Evolutionary conservation across 2,329 filamentous ascomycete genomes (phyloP), one percentile per base, ranked within the genome.

Genomic region (Mollisia scopiformis): DNA sequence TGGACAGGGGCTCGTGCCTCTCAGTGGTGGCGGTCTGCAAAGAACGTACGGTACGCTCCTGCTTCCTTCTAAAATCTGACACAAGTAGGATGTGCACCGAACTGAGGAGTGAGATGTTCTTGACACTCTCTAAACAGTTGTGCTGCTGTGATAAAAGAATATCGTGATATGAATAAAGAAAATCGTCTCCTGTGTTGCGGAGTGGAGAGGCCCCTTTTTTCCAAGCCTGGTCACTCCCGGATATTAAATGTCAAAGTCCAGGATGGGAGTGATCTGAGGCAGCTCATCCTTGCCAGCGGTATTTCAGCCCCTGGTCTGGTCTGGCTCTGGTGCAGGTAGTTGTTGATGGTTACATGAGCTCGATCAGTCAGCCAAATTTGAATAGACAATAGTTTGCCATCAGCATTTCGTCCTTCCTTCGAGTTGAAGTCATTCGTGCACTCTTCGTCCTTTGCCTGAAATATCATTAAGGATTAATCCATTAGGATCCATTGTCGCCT

Each of bases 201-300:
- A 49, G 46, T 57, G 61, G 57, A 60, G 61, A 41, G 50, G 6
- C 33, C 53, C 57, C 39, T 49, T 31, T 21, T 49, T 59, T 50
- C n/a, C 33, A 10, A 35, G 49, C 30, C 30, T 59, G 51, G 39
- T 59, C 59, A 59, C 37, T 61, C 46, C 57, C 60, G 56, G 60
- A 50, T 39, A 52, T 57, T 62, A 49, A 57, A 59, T 35, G 35
- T 58, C 46, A 49, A 58, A 30, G 55, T 39, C 54, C 52, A 57
- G 43, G 57, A 50, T 43, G 60, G 51, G 55, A n/a, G 58, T 61
- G 63, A 63, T 63, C 61, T 62, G 57, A 65, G 59, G 61, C 63
- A 54, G 55, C 55, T 60, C 16, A 43, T 19, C 39, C 39, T 43
- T 19, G 39, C 39, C 39, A 5, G 39, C 39, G 39, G 39, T 43